Percentiles rank a stretch among this genome's conserved stretches.
These are phyloP conservation scores for Thymus mandschuricus DNA, from an alignment of 257 asterid species.

Conservation along the genomic window DNA sequence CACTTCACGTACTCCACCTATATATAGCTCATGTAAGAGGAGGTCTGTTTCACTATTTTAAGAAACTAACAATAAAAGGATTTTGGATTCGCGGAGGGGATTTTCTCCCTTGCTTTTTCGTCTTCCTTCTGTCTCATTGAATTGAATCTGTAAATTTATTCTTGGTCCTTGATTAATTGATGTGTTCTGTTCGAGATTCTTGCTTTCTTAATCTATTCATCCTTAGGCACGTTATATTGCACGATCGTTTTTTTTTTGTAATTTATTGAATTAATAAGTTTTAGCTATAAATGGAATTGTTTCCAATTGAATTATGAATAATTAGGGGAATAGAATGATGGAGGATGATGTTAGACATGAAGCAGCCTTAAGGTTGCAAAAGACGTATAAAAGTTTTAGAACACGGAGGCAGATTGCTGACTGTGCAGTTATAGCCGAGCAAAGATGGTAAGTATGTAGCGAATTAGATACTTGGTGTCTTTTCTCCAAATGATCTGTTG, in stretches of 20 bases:
- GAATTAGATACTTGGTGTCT: neutral
- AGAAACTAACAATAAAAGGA: neutral
- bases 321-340: slow-evolving; percentile 26
- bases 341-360: slow-evolving; percentile 41
- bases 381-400: slow-evolving; percentile 82
- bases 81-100: neutral
- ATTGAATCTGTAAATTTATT: slow-evolving; percentile 1
- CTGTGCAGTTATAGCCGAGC: slow-evolving; percentile 87
- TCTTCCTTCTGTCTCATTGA: neutral
- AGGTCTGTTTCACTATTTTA: slow-evolving; percentile 34
- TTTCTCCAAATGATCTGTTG: neutral
- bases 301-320: neutral
- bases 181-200: slow-evolving; percentile 9
- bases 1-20: neutral
- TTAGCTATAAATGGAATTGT: no score
- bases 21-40: slow-evolving; percentile 28
- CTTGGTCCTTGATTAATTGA: neutral
- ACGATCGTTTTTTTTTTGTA: neutral
- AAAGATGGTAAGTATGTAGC: slow-evolving; percentile 59
- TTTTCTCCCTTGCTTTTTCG: slow-evolving; percentile 14
- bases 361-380: slow-evolving; percentile 79
- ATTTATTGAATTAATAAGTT: no score
- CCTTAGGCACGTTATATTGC: neutral
- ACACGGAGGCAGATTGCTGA: slow-evolving; percentile 84
- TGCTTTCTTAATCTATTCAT: neutral